Base-by-base conservation (phyloP, 2,329 filamentous ascomycete genomes). In the Cladosporium sp. region DNA sequence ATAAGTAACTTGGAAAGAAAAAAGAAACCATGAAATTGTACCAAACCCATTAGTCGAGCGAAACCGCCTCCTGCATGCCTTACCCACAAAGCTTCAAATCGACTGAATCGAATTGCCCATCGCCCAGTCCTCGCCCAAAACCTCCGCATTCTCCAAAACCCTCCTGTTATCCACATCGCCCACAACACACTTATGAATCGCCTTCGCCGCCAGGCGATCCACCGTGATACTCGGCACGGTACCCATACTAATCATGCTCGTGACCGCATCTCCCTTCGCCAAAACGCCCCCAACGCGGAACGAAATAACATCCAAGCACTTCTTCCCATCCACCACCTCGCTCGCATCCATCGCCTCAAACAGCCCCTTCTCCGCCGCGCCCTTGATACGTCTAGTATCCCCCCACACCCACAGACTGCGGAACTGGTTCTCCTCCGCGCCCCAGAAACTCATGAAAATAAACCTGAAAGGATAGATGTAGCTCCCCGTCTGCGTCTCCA, bases 401-500 rank as follows among this genome's bases (percentile, higher is more conserved):
- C 67, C 72, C 66, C 69, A 72, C 24, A 73, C 52, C 80, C 79
- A 82, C 41, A 82, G 67, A 15, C 72, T 73, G 59, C 75, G 75
- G 26, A 74, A 75, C 68, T 78, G 74, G 67, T 82, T 76, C 65
- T 78, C 75, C 68, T 81, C 79, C 18, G 79, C 77, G 26, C 77
- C 73, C 59, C 70, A 76, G 15, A 75, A 77, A 59, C 75, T 78
- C 24, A 80, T 68, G 68, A 79, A 82, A 2, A 83, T 69, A 67
- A 83, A 83, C 1, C 80, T 74, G 66, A 84, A 83, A 41, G 75
- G 75, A 58, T 67, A 57, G 26, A 54, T 57, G n/a, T 44, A 52
- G 10, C 49, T 36, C n/a, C 68, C 66, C 18, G 49, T 67, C 62
- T 67, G 67, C 51, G 38, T 34, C 49, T 61, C 55, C 64, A 66